Conservation (phyloP, 352 stramenopile genomes). For the Pythium apleroticum region DNA sequence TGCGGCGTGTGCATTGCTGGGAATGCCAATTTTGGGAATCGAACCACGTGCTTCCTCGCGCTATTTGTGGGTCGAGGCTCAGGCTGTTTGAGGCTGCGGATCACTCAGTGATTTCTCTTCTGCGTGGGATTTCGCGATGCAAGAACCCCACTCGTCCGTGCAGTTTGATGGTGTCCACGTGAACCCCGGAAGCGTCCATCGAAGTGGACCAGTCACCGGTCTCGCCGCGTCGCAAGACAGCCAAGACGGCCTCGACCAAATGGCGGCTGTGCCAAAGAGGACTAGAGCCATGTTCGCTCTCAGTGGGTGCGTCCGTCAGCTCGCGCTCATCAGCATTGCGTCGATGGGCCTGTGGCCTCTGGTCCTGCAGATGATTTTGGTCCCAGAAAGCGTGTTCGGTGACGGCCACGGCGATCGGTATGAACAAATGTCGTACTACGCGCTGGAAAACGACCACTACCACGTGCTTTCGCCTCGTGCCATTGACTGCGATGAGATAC, state of each 20-base stretch:
- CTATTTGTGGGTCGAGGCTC: no score
- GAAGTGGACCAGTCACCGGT: neutral
- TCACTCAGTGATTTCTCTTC: neutral
- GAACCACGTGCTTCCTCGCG: no score
- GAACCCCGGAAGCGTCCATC: neutral
- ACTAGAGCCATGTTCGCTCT: neutral
- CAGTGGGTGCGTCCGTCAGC: neutral
- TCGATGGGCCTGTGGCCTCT: slow-evolving; percentile 41
- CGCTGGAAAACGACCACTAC: slow-evolving; percentile 40
- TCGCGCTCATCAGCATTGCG: slow-evolving; percentile 33
- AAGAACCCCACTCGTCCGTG: neutral
- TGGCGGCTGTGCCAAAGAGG: neutral
- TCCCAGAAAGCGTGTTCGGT: slow-evolving; percentile 38
- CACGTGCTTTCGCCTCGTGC: slow-evolving; percentile 30
- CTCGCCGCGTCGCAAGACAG: no score
- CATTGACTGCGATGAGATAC: slow-evolving; percentile 30
- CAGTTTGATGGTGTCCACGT: neutral
- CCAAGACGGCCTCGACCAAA: neutral
- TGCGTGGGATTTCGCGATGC: neutral
- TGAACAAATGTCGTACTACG: slow-evolving; percentile 32
- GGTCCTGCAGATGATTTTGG: slow-evolving; percentile 29
- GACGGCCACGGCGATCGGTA: slow-evolving; percentile 47
- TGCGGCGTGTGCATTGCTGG: no score
- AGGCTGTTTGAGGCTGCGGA: neutral
- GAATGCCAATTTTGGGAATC: no score